These are phyloP conservation scores for Xylaria sp. DNA, from an alignment of 2,329 filamentous ascomycete genomes.

Conservation along the genomic window DNA sequence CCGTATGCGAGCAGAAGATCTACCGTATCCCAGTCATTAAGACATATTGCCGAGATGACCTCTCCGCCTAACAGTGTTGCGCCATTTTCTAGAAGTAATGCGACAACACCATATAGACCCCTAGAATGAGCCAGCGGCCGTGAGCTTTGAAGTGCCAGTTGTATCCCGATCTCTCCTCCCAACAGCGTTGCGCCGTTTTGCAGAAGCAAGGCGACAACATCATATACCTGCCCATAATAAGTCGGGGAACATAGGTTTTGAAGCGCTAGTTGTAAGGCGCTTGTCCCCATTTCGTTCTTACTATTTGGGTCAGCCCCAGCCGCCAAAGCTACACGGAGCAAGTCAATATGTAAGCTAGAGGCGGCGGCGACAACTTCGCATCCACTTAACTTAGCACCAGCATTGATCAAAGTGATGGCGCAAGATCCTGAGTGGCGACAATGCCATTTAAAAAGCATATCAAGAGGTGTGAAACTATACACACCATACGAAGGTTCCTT, in stretches of 20 bases:
- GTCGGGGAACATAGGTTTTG: no score
- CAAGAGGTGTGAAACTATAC: neutral
- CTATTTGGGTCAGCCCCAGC: neutral
- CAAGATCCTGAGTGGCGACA: no score
- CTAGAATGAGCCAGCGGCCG: neutral
- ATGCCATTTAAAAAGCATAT: no score
- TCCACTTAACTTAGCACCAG: neutral
- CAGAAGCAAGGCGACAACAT: slow-evolving; percentile 1
- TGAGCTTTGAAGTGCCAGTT: no score
- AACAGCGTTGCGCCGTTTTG: neutral
- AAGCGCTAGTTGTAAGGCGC: neutral
- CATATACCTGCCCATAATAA: no score
- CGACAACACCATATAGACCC: neutral
- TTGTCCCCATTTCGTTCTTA: no score
- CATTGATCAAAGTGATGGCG: neutral
- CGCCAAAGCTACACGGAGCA: neutral
- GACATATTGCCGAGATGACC: neutral
- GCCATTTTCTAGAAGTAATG: neutral
- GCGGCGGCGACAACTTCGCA: neutral
- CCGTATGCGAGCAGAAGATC: slow-evolving; percentile 1
- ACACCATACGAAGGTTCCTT: no score
- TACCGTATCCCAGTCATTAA: neutral
- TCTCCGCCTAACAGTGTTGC: neutral
- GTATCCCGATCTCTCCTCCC: neutral
- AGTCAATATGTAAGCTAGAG: neutral